A percentile compares a stretch with the other conserved stretches of the same genome.
Conservation (phyloP, 1,139 yeast species). For the Yamadazyma dushanensis region DNA sequence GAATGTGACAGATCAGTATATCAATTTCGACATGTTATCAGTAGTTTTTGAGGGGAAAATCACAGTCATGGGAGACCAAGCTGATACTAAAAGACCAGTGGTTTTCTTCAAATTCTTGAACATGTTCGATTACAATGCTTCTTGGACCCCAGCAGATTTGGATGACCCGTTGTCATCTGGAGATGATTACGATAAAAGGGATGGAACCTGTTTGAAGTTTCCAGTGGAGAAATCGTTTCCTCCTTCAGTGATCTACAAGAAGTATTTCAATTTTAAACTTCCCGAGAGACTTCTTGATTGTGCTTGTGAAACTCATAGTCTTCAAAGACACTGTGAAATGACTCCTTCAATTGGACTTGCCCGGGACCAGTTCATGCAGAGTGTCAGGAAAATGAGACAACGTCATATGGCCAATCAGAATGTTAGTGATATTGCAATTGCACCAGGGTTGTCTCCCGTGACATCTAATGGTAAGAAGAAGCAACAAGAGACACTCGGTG, state of each 20-base stretch:
- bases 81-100: constrained; percentile 22
- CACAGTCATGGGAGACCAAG: constrained; percentile 24
- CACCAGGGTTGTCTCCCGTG: constrained; percentile 1
- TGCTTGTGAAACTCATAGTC: constrained; percentile 37
- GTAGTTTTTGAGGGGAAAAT: constrained; percentile 56
- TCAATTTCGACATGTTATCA: constrained; percentile 57
- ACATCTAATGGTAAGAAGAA: neutral
- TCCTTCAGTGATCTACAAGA: constrained; percentile 40
- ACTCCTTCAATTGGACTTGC: constrained; percentile 39
- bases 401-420: constrained; percentile 4
- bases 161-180: constrained; percentile 35
- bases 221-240: constrained; percentile 39
- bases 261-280: constrained; percentile 41
- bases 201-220: constrained; percentile 34
- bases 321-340: constrained; percentile 37
- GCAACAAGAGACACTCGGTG: constrained; percentile 15
- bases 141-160: constrained; percentile 48
- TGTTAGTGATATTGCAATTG: constrained; percentile 7
- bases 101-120: constrained; percentile 36
- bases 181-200: constrained; percentile 43
- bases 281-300: constrained; percentile 46
- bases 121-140: constrained; percentile 47
- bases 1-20: constrained; percentile 37
- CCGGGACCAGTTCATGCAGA: constrained; percentile 18
- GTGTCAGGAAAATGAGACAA: constrained; percentile 15